These are phyloP conservation scores for Panus rudis DNA, from an alignment of 768 basidiomycete species.

Conservation along the genomic window DNA sequence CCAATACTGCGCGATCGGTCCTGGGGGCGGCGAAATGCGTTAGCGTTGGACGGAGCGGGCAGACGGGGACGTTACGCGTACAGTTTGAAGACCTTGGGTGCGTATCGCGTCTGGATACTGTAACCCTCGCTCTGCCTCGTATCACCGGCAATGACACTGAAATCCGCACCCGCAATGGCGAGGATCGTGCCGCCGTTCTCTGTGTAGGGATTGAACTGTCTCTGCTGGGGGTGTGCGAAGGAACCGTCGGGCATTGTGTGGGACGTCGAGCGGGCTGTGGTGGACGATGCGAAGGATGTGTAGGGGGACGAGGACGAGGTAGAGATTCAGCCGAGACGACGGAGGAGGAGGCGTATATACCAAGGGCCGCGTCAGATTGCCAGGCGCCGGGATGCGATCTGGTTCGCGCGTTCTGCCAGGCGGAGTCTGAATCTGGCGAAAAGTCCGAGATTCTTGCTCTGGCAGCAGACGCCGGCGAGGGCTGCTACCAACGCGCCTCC, in stretches of 20 bases:
- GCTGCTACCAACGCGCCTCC: too few relatives aligned
- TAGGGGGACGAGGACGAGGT: constrained; percentile 4
- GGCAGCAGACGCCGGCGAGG: too few relatives aligned
- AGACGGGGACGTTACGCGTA: constrained; percentile 35
- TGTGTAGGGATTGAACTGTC: constrained; percentile 81
- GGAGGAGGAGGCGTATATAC: constrained; percentile 15
- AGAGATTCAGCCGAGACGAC: constrained; percentile 2
- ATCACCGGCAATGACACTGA: constrained; percentile 92
- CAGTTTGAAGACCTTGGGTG: constrained; percentile 92
- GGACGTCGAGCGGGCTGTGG: neutral
- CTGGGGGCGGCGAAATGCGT: constrained; percentile 32
- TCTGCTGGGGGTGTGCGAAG: constrained; percentile 36
- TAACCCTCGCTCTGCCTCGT: constrained; percentile 97
- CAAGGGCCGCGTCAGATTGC: constrained; percentile 22
- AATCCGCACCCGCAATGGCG: constrained; percentile 89
- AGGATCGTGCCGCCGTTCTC: constrained; percentile 96
- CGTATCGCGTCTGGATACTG: constrained; percentile 95
- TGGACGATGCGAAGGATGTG: constrained; percentile 3
- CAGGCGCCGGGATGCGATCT: constrained; percentile 14
- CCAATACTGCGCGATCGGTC: constrained; percentile 87
- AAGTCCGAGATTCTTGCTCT: constrained; percentile 23
- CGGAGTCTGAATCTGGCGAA: constrained; percentile 21
- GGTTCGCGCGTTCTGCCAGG: constrained; percentile 9
- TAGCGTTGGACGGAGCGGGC: neutral
- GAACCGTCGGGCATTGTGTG: constrained; percentile 23